A percentile compares a stretch with the other conserved stretches of the same genome.
These are phyloP conservation scores for Cerioporus squamosus DNA, from an alignment of 1,284 basidiomycete genomes.

Conservation along the genomic window DNA sequence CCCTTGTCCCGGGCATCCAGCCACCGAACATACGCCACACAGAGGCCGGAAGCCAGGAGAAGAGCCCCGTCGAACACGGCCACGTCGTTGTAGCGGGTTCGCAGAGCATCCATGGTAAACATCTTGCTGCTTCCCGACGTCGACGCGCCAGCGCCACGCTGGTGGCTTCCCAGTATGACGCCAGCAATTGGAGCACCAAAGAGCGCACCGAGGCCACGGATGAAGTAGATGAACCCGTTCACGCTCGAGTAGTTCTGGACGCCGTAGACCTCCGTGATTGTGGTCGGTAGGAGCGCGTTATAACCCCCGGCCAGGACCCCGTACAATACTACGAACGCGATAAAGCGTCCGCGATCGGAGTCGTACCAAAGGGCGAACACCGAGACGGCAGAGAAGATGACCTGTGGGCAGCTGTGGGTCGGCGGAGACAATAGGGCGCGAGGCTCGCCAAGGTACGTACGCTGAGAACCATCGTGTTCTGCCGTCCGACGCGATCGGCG, in stretches of 20 bases:
- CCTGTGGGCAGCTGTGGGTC: constrained; percentile 28
- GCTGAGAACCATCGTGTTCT: constrained; percentile 48
- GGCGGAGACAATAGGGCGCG: neutral
- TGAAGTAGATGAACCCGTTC: constrained; percentile 46
- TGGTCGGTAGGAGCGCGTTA: constrained; percentile 47
- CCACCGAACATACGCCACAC: constrained; percentile 48
- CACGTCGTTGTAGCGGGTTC: constrained; percentile 42
- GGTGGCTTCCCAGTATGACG: constrained; percentile 44
- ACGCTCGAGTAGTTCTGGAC: constrained; percentile 46
- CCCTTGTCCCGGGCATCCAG: constrained; percentile 47
- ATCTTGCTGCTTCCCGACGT: constrained; percentile 7
- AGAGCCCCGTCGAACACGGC: constrained; percentile 44
- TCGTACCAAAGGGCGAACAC: constrained; percentile 49
- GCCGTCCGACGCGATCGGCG: constrained; percentile 47
- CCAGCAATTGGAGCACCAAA: constrained; percentile 48
- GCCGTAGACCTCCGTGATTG: constrained; percentile 47
- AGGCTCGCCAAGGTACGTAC: constrained; percentile 29
- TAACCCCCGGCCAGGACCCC: constrained; percentile 47
- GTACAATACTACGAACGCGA: constrained; percentile 44
- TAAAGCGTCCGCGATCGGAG: constrained; percentile 40
- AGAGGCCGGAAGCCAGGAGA: constrained; percentile 42
- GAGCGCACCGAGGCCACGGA: constrained; percentile 44
- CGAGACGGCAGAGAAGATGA: constrained; percentile 44
- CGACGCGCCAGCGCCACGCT: constrained; percentile 23
- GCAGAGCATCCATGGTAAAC: constrained; percentile 26